Evolutionary conservation across 1,139 yeast genomes (phyloP), one percentile per base, ranked within the genome.

Genomic region (Meyerozyma athensensis): DNA sequence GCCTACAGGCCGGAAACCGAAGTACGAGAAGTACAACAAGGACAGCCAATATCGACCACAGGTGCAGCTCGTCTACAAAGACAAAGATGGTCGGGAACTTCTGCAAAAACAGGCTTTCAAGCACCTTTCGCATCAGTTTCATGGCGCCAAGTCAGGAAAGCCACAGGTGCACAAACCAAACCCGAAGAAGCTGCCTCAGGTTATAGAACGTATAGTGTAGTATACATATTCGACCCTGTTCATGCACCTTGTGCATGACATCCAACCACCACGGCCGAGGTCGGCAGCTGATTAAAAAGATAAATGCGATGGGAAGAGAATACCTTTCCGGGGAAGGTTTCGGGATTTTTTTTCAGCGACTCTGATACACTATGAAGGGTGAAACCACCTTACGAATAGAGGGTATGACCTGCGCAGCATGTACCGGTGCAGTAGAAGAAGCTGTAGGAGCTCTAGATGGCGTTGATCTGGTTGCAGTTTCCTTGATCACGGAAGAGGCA

Each of bases 81-180:
- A 90, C 56, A 86, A 81, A 30, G 55, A 65, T 5, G 97, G 97
- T 1, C 69, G 78, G 35, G 69, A 68, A 17, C 59, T 92, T 37
- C 65, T 70, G 33, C 71, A 81, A 2, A 87, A 85, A 55, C 86
- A 84, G 44, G 97, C 97, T 0, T 90, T 80, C 64, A 90, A 87
- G 60, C 78, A 79, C 43, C 56, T 89, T 39, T 86, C 96, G 1
- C 95, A 86, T 47, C 81, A 82, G 47, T 90, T 87, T 61, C 97
- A 92, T 56, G 97, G 96, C n/a, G 32, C 32, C 19, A 28, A 28
- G 32, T 6, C 32, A 5, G 20, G 20, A 3, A 24, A 24, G 14
- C 3, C 2, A 3, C 16, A 6, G 7, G 32, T 4, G 4, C 10
- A 28, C 12, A 28, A 16, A 28, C 32, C 4, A 2, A 28, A n/a